phyloP scores from a whole-genome alignment of 306 rosid species.

The Lathyrus tuberosus region DNA sequence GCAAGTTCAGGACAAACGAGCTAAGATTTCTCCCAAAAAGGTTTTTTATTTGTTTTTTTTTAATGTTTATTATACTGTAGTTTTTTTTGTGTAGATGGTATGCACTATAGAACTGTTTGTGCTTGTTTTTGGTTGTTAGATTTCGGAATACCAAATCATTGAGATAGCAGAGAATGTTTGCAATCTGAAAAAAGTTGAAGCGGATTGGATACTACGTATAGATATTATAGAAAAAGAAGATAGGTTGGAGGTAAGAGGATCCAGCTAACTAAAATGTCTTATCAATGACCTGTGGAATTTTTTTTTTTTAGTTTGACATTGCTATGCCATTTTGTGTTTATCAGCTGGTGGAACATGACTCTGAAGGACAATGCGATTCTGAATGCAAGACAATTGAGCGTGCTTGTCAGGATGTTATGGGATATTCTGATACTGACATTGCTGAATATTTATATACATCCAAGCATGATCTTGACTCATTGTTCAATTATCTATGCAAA shows the following conservation, averaged over 20 bases:
- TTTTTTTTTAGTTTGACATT: slow-evolving; percentile 8
- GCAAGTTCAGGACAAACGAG: slow-evolving; percentile 71
- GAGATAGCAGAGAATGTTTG: slow-evolving; percentile 95
- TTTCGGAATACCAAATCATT: slow-evolving; percentile 88
- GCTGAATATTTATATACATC: slow-evolving; percentile 83
- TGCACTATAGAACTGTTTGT: slow-evolving; percentile 22
- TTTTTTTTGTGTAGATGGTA: slow-evolving; percentile 12
- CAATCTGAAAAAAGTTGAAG: slow-evolving; percentile 86
- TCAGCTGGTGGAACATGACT: slow-evolving; percentile 85
- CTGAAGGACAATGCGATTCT: slow-evolving; percentile 98
- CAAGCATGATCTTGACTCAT: slow-evolving; percentile 63
- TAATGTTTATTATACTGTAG: slow-evolving; percentile 9
- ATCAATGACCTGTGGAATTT: not conserved
- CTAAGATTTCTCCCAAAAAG: slow-evolving; percentile 88
- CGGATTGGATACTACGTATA: slow-evolving; percentile 90
- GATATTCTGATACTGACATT: slow-evolving; percentile 88
- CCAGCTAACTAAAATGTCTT: not conserved
- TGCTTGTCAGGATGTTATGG: slow-evolving; percentile 92
- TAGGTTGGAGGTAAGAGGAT: slow-evolving; percentile 64
- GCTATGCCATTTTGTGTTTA: slow-evolving; percentile 18
- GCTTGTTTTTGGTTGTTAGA: slow-evolving; percentile 50
- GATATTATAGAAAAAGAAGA: slow-evolving; percentile 84
- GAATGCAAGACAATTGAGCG: slow-evolving; percentile 96
- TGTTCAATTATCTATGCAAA: slow-evolving; percentile 71
- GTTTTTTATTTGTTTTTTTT: slow-evolving; percentile 45